These are phyloP conservation scores for Sporormia fimetaria DNA, from an alignment of 495 filamentous ascomycete species.

Conservation along the genomic window DNA sequence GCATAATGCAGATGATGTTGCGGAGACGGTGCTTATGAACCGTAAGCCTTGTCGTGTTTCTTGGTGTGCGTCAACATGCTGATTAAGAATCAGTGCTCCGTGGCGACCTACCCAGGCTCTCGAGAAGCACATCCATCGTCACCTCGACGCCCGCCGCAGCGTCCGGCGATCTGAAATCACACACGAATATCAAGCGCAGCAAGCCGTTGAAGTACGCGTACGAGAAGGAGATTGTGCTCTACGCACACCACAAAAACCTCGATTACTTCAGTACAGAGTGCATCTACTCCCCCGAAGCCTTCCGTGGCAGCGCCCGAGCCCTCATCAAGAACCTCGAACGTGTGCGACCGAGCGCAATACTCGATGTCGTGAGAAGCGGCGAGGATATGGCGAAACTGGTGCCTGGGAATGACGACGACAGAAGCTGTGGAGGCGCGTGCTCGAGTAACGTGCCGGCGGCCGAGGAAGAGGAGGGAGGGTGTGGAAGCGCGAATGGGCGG, in stretches of 20 bases:
- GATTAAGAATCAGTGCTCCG: conserved; percentile 45
- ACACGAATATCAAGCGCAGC: conserved; percentile 61
- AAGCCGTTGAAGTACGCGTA: conserved; percentile 98
- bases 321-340: conserved; percentile 92
- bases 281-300: conserved; percentile 97
- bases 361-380: conserved; percentile 88
- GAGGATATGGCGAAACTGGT: conserved; percentile 91
- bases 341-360: conserved; percentile 81
- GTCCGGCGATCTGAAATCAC: conserved; percentile 42
- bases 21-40: conserved; percentile 99
- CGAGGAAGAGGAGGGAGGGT: conserved; percentile 57
- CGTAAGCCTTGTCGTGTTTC: conserved; percentile 10
- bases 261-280: conserved; percentile 99
- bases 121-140: conserved; percentile 83
- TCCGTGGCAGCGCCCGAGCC: conserved; percentile 78
- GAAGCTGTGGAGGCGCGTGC: conserved; percentile 13
- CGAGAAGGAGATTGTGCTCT: conserved; percentile 97
- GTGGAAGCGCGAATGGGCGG: conserved; percentile 62
- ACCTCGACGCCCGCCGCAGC: conserved; percentile 49
- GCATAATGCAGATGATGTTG: conserved; percentile 95
- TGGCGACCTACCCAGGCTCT: conserved; percentile 78
- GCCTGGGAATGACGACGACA: conserved; percentile 44
- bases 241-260: conserved; percentile 88
- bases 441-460: conserved; percentile 29
- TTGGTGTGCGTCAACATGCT: background rate